These are phyloP conservation scores for Diaporthe citrichinensis DNA, from an alignment of 2,329 filamentous ascomycete genomes.

Conservation along the genomic window DNA sequence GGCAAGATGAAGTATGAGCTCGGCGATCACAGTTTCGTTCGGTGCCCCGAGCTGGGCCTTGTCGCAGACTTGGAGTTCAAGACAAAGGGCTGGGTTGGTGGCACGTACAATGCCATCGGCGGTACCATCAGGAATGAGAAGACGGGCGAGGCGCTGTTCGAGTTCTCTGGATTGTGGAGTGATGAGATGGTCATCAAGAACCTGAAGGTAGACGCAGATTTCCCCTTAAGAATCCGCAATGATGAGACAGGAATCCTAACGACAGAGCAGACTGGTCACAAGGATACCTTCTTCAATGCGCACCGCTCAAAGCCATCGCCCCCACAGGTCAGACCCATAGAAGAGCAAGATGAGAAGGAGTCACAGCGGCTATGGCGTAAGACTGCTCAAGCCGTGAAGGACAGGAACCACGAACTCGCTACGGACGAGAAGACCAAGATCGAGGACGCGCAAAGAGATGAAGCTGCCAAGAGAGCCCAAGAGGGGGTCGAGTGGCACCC, in stretches of 20 bases:
- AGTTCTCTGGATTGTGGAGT: constrained; percentile 93
- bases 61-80: constrained; percentile 97
- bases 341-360: constrained; percentile 91
- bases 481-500: constrained; percentile 90
- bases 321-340: constrained; percentile 80
- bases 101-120: constrained; percentile 96
- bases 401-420: constrained; percentile 87
- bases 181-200: constrained; percentile 96
- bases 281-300: constrained; percentile 91
- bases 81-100: constrained; percentile 96
- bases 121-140: constrained; percentile 90
- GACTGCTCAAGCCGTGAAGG: constrained; percentile 85
- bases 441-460: constrained; percentile 91
- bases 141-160: constrained; percentile 89
- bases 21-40: constrained; percentile 93
- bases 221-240: no score
- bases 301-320: constrained; percentile 81
- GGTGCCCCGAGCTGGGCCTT: constrained; percentile 89
- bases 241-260: constrained; percentile 37
- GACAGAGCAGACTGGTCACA: constrained; percentile 81
- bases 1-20: constrained; percentile 99
- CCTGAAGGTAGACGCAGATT: constrained; percentile 70
- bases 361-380: constrained; percentile 90
- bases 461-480: constrained; percentile 84
- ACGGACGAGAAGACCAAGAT: constrained; percentile 98